Conservation (phyloP, 2,329 filamentous ascomycete genomes). For the Diaporthe amygdali region DNA sequence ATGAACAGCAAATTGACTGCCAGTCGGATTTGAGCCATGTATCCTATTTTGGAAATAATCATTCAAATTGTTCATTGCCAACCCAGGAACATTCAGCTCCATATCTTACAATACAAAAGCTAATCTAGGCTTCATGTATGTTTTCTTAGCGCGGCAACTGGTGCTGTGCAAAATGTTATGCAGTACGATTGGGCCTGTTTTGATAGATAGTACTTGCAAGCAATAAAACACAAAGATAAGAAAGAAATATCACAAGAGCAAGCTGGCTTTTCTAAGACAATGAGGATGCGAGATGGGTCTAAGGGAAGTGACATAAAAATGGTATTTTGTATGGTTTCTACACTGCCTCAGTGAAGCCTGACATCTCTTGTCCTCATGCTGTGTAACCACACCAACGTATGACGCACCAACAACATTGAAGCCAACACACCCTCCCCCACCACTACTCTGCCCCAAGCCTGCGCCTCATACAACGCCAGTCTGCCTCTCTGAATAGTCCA, state of each 20-base stretch:
- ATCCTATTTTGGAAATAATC: not conserved
- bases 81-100: not conserved
- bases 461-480: not conserved
- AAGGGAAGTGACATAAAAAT: not conserved
- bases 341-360: slow-evolving; percentile 1
- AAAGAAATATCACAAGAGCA: no score
- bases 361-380: not conserved
- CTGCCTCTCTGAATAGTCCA: not conserved
- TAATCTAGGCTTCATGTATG: not conserved
- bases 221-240: not conserved
- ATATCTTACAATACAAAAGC: no score
- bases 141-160: not conserved
- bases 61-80: not conserved
- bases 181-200: not conserved
- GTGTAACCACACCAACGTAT: slow-evolving; percentile 13
- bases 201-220: not conserved
- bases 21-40: not conserved
- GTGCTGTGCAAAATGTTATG: not conserved
- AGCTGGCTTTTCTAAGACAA: no score
- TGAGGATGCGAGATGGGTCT: not conserved
- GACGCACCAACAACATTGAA: not conserved
- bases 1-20: not conserved
- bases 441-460: not conserved
- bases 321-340: not conserved
- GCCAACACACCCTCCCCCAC: not conserved